Percentiles rank a stretch among this genome's conserved stretches.
Evolutionary conservation across 2,329 filamentous ascomycete species (phyloP).

Genomic region (Raffaelea ambrosiae): DNA sequence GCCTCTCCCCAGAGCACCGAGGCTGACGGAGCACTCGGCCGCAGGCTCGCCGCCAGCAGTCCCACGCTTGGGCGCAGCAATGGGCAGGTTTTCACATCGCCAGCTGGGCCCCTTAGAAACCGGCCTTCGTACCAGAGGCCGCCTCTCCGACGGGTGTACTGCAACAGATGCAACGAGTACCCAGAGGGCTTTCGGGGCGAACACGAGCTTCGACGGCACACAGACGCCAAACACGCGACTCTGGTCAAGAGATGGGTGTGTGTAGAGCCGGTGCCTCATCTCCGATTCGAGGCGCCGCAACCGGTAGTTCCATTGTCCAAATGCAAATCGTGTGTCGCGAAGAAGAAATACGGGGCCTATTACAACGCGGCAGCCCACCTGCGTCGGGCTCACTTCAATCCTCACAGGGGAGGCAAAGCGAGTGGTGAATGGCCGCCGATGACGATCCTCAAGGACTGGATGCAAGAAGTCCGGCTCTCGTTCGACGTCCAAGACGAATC

Average conservation of each 20-base stretch:
- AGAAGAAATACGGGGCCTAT: constrained; percentile 80
- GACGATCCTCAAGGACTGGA: constrained; percentile 51
- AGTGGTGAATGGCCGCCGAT: constrained; percentile 49
- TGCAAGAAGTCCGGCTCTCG: constrained; percentile 48
- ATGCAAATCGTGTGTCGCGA: constrained; percentile 73
- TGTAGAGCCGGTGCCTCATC: constrained; percentile 37
- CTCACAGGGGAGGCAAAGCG: constrained; percentile 46
- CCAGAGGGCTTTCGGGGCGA: constrained; percentile 77
- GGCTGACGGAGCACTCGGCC: constrained; percentile 17
- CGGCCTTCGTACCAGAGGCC: constrained; percentile 41
- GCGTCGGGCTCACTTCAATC: constrained; percentile 77
- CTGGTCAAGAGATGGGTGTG: constrained; percentile 51
- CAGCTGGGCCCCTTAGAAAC: constrained; percentile 28
- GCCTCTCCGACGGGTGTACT: constrained; percentile 54
- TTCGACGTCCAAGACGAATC: constrained; percentile 35
- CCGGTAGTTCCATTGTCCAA: constrained; percentile 46
- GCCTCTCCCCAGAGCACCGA: constrained; percentile 21
- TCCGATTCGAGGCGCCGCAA: constrained; percentile 27
- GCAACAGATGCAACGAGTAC: constrained; percentile 61
- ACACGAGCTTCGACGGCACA: constrained; percentile 67
- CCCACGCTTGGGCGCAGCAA: constrained; percentile 30
- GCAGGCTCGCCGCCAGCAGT: constrained; percentile 30
- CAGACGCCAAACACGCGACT: constrained; percentile 55
- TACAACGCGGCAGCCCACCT: constrained; percentile 94
- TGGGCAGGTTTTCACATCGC: constrained; percentile 32